These are phyloP conservation scores for Juglanconis juglandina DNA, from an alignment of 2,329 filamentous ascomycete genomes.

Conservation along the genomic window DNA sequence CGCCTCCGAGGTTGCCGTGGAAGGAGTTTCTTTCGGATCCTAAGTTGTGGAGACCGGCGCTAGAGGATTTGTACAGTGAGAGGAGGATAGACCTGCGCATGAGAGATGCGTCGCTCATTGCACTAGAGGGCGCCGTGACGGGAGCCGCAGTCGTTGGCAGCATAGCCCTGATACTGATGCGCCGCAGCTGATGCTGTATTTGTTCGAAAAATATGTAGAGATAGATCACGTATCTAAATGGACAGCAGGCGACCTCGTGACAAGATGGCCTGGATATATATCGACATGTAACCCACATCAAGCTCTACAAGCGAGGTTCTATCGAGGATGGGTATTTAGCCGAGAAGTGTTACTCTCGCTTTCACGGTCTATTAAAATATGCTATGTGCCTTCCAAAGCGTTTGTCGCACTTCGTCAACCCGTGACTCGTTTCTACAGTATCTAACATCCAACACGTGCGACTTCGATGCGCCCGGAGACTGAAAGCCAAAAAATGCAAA, in stretches of 20 bases:
- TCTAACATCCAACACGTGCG: constrained; percentile 12
- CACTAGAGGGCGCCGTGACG: constrained; percentile 62
- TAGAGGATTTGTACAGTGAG: constrained; percentile 64
- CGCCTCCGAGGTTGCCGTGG: constrained; percentile 33
- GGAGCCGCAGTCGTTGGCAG: constrained; percentile 61
- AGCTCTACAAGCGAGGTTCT: background rate
- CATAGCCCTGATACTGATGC: constrained; percentile 46
- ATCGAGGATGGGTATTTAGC: background rate
- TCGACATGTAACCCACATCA: background rate
- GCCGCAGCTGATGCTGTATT: constrained; percentile 29
- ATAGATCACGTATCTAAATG: constrained; percentile 10
- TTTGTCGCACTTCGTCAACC: constrained; percentile 8
- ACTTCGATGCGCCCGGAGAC: background rate
- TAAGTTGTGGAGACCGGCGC: constrained; percentile 43
- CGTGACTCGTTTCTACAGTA: constrained; percentile 11
- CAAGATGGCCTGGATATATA: background rate
- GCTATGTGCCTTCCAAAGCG: constrained; percentile 9
- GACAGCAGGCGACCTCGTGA: background rate
- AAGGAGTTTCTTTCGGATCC: constrained; percentile 40
- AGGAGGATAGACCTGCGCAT: constrained; percentile 61
- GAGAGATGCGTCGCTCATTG: constrained; percentile 67
- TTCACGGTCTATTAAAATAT: constrained; percentile 16
- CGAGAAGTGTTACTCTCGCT: constrained; percentile 3
- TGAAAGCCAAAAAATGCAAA: background rate
- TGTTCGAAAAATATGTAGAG: constrained; percentile 9